Conservation (phyloP, 2,329 filamentous ascomycete genomes). For the Fusarium sp. region DNA sequence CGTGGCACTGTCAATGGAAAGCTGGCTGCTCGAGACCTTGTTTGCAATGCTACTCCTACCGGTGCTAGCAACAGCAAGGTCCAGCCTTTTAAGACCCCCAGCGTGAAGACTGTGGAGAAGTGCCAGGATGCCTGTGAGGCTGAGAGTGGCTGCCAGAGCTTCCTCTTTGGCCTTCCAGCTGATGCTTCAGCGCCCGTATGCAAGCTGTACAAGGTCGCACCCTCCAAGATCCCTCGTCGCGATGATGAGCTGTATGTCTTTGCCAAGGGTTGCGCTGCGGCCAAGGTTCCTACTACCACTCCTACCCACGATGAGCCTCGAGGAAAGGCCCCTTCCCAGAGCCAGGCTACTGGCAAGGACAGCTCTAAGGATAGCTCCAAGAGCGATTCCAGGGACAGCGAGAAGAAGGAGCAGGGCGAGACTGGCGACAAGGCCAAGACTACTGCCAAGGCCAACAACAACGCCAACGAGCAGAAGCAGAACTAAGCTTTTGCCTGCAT, state of each 20-base stretch:
- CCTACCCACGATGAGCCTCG: conserved; percentile 9
- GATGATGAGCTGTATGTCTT: conserved; percentile 13
- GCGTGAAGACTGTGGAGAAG: conserved; percentile 5
- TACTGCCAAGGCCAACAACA: not conserved
- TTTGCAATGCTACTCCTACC: conserved; percentile 9
- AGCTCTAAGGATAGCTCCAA: not conserved
- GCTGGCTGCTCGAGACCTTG: not conserved
- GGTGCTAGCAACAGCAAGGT: not conserved
- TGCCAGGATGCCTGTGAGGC: conserved; percentile 12
- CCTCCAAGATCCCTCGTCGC: conserved; percentile 1
- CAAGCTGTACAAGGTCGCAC: conserved; percentile 15
- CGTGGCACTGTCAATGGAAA: not conserved
- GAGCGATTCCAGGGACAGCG: not conserved
- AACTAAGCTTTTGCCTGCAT: not conserved
- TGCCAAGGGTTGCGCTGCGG: conserved; percentile 11
- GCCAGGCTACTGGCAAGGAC: not conserved
- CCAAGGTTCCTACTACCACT: not conserved
- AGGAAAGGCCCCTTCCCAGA: not conserved
- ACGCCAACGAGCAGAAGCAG: not conserved
- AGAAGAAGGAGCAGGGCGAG: not conserved
- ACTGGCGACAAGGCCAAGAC: not conserved
- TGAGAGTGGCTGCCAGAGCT: conserved; percentile 12
- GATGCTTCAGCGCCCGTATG: conserved; percentile 6
- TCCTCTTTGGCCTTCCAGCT: conserved; percentile 16
- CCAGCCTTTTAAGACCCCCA: conserved; percentile 14